Evolutionary conservation across 805 yeast species (phyloP).

Genomic region (Wickerhamomyces pijperi): DNA sequence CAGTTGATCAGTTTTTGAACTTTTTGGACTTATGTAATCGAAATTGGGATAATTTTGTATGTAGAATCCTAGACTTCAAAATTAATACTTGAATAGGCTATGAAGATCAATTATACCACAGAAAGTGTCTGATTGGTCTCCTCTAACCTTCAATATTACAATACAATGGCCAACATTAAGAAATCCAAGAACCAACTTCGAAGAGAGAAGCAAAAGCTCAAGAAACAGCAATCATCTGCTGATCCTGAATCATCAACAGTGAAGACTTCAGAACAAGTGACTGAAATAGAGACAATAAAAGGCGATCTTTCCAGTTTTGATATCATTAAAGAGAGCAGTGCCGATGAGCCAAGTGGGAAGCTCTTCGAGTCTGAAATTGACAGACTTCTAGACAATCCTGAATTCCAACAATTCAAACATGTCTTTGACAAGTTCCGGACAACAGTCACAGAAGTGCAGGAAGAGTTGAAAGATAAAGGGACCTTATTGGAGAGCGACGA

Average conservation of each 20-base stretch:
- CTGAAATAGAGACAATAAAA: not conserved
- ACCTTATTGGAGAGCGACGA: slow-evolving; percentile 23
- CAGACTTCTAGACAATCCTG: slow-evolving; percentile 18
- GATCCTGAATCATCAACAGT: not conserved
- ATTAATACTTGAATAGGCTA: no score
- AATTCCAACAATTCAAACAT: slow-evolving; percentile 22
- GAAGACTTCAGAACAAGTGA: no score
- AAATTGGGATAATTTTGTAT: no score
- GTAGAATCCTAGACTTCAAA: no score
- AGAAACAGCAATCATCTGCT: slow-evolving; percentile 5
- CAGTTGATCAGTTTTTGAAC: no score
- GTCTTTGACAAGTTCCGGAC: slow-evolving; percentile 26
- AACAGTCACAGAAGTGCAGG: slow-evolving; percentile 5
- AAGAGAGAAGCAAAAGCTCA: slow-evolving; percentile 17
- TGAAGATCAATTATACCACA: no score
- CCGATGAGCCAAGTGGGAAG: not conserved
- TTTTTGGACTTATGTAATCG: not conserved
- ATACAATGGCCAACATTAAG: slow-evolving; percentile 8
- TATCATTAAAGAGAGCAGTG: no score
- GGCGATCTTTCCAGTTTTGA: not conserved
- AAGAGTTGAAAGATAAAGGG: slow-evolving; percentile 15
- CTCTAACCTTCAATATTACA: no score
- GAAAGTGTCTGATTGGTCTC: no score
- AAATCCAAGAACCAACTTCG: slow-evolving; percentile 28
- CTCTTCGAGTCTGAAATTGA: slow-evolving; percentile 16